Conservation (phyloP, 2,329 filamentous ascomycete genomes). For the Malbranchea cinnamomea region DNA sequence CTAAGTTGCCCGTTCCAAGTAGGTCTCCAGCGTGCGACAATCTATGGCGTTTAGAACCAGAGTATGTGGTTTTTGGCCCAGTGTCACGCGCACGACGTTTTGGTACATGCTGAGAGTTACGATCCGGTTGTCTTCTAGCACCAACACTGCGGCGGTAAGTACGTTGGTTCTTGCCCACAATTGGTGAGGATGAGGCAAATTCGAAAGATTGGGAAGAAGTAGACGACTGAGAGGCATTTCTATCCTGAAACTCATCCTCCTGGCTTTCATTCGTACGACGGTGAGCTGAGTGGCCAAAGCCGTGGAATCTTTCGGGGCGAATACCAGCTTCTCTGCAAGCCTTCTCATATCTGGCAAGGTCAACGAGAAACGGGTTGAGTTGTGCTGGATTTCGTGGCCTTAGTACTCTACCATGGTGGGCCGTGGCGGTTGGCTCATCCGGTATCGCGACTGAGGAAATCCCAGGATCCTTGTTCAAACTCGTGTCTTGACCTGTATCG, state of each 20-base stretch:
- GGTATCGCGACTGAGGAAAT: no score
- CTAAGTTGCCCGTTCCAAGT: conserved; percentile 5
- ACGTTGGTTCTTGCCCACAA: no score
- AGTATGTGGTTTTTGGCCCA: no score
- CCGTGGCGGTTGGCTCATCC: not conserved
- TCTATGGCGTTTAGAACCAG: conserved; percentile 27
- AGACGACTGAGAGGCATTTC: conserved; percentile 19
- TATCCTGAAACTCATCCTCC: conserved; percentile 19
- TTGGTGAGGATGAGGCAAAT: conserved; percentile 17
- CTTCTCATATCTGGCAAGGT: conserved; percentile 29
- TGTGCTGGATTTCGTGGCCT: conserved; percentile 34
- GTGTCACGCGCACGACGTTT: no score
- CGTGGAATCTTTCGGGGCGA: conserved; percentile 25
- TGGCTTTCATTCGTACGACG: conserved; percentile 17
- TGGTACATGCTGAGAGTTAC: no score
- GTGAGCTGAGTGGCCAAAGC: conserved; percentile 6
- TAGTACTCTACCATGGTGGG: conserved; percentile 17
- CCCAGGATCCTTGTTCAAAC: no score
- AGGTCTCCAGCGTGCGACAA: conserved; percentile 12
- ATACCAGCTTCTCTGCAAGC: conserved; percentile 28
- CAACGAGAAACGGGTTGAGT: conserved; percentile 32
- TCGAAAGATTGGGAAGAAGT: conserved; percentile 18
- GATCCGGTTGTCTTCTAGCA: no score
- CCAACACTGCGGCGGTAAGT: no score
- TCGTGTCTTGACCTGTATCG: no score